Evolutionary conservation across 495 filamentous ascomycete genomes (phyloP).

Genomic region (Choiromyces venosus): DNA sequence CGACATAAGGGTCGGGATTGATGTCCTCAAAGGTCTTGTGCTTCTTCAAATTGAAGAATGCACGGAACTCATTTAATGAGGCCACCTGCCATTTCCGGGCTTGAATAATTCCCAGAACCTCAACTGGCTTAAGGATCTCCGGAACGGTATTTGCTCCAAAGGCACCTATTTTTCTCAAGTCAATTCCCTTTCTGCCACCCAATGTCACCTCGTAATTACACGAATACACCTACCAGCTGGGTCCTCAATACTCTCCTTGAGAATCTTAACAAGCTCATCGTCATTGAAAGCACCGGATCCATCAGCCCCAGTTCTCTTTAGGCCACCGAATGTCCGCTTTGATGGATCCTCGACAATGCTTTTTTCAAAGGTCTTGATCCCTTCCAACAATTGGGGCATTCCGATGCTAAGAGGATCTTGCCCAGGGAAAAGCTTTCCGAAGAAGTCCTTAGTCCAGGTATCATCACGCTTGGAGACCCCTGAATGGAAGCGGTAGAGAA

Average conservation of each 20-base stretch:
- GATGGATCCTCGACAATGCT: conserved; percentile 51
- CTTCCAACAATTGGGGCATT: conserved; percentile 51
- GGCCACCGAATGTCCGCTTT: conserved; percentile 55
- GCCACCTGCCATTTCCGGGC: conserved; percentile 57
- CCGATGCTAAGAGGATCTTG: conserved; percentile 51
- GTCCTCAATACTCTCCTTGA: conserved; percentile 57
- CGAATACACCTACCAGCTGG: conserved; percentile 48
- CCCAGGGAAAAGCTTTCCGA: conserved; percentile 49
- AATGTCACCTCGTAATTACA: background rate
- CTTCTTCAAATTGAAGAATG: conserved; percentile 55
- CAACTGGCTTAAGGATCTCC: conserved; percentile 53
- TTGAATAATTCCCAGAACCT: conserved; percentile 59
- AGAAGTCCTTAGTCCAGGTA: conserved; percentile 60
- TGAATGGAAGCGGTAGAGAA: conserved; percentile 69
- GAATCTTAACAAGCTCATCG: conserved; percentile 57
- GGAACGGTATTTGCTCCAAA: conserved; percentile 59
- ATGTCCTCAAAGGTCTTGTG: conserved; percentile 60
- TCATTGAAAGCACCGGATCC: conserved; percentile 54
- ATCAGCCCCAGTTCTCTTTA: conserved; percentile 51
- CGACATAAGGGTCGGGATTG: conserved; percentile 56
- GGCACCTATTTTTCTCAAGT: conserved; percentile 40
- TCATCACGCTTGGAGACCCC: conserved; percentile 59
- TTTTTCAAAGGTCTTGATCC: conserved; percentile 52
- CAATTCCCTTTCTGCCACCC: background rate
- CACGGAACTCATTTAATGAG: conserved; percentile 58